phyloP scores from a whole-genome alignment of 495 filamentous ascomycete species.

The Hypomontagnella submonticulosa region DNA sequence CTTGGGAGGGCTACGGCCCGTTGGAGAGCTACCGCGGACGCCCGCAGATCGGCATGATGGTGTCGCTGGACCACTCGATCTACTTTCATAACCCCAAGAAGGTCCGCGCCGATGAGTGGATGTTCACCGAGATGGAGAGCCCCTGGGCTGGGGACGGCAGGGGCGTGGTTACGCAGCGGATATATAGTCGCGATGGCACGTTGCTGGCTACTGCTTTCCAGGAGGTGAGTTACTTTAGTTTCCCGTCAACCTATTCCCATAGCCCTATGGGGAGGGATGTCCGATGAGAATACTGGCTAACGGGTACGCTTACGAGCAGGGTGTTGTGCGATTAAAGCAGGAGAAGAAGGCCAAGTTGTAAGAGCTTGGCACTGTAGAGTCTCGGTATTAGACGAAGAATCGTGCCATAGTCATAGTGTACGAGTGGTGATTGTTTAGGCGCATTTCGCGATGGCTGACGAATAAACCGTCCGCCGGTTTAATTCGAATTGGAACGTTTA shows the following conservation, averaged over 20 bases:
- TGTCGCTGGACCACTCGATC: slow-evolving; percentile 82
- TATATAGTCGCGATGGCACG: slow-evolving; percentile 83
- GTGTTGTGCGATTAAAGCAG: slow-evolving; percentile 64
- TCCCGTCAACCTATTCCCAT: slow-evolving; percentile 31
- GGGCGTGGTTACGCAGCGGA: slow-evolving; percentile 86
- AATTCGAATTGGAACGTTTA: too few relatives aligned
- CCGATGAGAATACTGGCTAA: slow-evolving; percentile 13
- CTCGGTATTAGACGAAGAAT: neutral
- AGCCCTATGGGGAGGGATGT: neutral
- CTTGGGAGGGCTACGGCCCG: slow-evolving; percentile 49
- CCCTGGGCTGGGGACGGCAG: slow-evolving; percentile 95
- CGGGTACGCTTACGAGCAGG: slow-evolving; percentile 48
- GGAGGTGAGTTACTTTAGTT: slow-evolving; percentile 63
- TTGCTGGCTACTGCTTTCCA: slow-evolving; percentile 89
- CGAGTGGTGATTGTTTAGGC: neutral
- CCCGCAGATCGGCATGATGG: slow-evolving; percentile 89
- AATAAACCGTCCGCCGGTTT: neutral
- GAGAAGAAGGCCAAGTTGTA: slow-evolving; percentile 41
- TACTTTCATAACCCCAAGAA: slow-evolving; percentile 89
- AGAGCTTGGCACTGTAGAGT: neutral
- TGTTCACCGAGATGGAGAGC: slow-evolving; percentile 89
- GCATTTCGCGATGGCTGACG: slow-evolving; percentile 1
- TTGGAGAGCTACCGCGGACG: slow-evolving; percentile 43
- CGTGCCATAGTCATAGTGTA: too few relatives aligned
- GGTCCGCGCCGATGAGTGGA: slow-evolving; percentile 92